phyloP scores from a whole-genome alignment of 2,329 filamentous ascomycete genomes.

The Colletotrichum musicola region DNA sequence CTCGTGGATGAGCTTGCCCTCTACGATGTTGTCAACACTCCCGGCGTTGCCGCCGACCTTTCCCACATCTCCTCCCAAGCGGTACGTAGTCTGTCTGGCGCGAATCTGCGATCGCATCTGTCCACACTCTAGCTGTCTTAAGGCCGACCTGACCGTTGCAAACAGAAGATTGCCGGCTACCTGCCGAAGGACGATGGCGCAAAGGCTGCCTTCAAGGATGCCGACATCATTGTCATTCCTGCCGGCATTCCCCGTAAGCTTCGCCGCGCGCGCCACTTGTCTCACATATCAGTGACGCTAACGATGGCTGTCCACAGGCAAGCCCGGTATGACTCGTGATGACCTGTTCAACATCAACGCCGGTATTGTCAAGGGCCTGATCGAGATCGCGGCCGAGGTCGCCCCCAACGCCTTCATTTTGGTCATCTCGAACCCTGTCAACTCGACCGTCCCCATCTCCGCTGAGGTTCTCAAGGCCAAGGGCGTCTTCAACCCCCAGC shows the following conservation, averaged over 20 bases:
- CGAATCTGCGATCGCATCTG: conserved; percentile 5
- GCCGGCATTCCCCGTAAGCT: conserved; percentile 95
- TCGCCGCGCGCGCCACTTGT: background rate
- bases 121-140: background rate
- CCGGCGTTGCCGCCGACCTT: conserved; percentile 94
- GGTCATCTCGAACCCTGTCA: conserved; percentile 99
- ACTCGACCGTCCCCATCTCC: conserved; percentile 97
- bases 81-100: conserved; percentile 56
- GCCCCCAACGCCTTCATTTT: conserved; percentile 94
- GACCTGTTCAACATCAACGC: conserved; percentile 99
- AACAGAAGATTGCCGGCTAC: conserved; percentile 86
- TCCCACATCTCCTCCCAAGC: conserved; percentile 96
- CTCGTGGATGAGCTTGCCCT: conserved; percentile 92
- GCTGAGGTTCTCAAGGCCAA: conserved; percentile 96
- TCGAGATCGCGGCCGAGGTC: conserved; percentile 88
- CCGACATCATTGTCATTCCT: conserved; percentile 96
- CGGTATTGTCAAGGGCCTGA: conserved; percentile 94
- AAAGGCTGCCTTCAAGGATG: conserved; percentile 89
- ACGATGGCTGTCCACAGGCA: conserved; percentile 70
- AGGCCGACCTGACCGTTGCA: conserved; percentile 23
- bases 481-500: conserved; percentile 93
- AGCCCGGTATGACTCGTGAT: conserved; percentile 99
- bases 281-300: conserved; percentile 1
- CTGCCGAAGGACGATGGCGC: conserved; percentile 88
- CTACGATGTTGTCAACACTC: conserved; percentile 99